phyloP scores from a whole-genome alignment of 306 rosid species.

The Fragaria nilgerrensis region DNA sequence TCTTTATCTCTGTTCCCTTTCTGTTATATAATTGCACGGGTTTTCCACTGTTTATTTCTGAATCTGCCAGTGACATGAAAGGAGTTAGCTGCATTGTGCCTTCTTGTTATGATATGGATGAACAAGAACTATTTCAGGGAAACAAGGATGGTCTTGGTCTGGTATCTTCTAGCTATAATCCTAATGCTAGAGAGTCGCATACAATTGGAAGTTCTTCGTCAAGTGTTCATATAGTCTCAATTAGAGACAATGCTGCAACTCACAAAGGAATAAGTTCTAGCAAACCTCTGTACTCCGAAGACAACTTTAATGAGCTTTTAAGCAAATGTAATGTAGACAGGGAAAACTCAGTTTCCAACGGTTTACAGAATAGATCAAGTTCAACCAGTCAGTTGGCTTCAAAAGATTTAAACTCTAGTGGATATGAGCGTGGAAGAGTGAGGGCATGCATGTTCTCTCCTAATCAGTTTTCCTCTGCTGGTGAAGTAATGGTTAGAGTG shows the following conservation, averaged over 20 bases:
- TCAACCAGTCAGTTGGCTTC: constrained; percentile 32
- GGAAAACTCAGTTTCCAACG: constrained; percentile 30
- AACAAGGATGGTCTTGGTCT: constrained; percentile 64
- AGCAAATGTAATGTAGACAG: constrained; percentile 27
- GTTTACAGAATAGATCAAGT: constrained; percentile 28
- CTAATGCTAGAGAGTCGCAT: constrained; percentile 29
- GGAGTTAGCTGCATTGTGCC: constrained; percentile 52
- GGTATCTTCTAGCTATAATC: constrained; percentile 40
- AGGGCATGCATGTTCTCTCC: constrained; percentile 74
- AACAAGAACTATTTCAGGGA: constrained; percentile 39
- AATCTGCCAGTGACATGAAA: constrained; percentile 44
- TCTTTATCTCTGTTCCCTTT: constrained; percentile 70
- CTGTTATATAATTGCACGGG: constrained; percentile 84
- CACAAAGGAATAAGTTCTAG: constrained; percentile 23
- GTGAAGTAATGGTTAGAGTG: constrained; percentile 66
- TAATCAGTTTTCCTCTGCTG: constrained; percentile 47
- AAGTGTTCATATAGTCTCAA: constrained; percentile 48
- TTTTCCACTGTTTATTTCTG: constrained; percentile 62
- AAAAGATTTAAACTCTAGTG: constrained; percentile 41
- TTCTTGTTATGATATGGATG: constrained; percentile 53
- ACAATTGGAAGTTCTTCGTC: constrained; percentile 24
- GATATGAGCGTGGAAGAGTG: constrained; percentile 57
- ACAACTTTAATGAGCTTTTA: constrained; percentile 30
- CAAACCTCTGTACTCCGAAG: constrained; percentile 30
- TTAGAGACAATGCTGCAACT: constrained; percentile 41